Base-by-base conservation (phyloP, 805 yeast species). In the Debaryomyces tyrocola region DNA sequence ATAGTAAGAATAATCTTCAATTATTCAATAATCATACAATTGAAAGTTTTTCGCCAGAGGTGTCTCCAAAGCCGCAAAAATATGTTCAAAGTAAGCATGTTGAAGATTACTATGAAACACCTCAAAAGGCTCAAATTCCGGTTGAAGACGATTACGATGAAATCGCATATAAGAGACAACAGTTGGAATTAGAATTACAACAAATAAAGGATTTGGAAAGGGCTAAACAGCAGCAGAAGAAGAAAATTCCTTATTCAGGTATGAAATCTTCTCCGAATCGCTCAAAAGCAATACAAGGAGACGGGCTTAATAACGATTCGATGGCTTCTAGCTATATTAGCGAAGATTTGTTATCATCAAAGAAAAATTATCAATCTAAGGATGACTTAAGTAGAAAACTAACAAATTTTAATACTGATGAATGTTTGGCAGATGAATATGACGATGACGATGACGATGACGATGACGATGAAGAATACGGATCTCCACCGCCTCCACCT, bases 151-250 rank as follows among this genome's bases (percentile, higher is more conserved):
- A 59, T 15, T 54, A 56, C 18, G 65, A 66, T 37, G 73, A 67
- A 34, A 60, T 72, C 29, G 57, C 65, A 2, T 53, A 55, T 34
- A 70, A 67, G 51, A 63, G 67, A 45, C 72, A 66, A 36, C 73
- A 68, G 52, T 62, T 73, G 40, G 76, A 73, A 50, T 40, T 63
- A 53, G 76, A 71, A 50, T 57, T 73, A 37, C 62, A 63, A 33
- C 66, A 64, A 31, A 57, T 69, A 46, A 63, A 58, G 39, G 57
- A 60, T 24, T 56, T 69, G 53, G 72, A 69, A 47, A 57, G 48
- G 34, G 33, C 35, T n/a, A 27, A 40, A n/a, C 45, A 44, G 20
- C 34, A 31, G 34, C 14, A 31, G 14, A 40, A 40, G 37, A 42
- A 44, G 33, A 38, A 29, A 20, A 33, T 31, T 15, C 31, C 33